Percentiles rank a stretch among this genome's conserved stretches.
These are phyloP conservation scores for Chloris gayana DNA, from an alignment of 176 grass and related monocot genomes.

Conservation along the genomic window DNA sequence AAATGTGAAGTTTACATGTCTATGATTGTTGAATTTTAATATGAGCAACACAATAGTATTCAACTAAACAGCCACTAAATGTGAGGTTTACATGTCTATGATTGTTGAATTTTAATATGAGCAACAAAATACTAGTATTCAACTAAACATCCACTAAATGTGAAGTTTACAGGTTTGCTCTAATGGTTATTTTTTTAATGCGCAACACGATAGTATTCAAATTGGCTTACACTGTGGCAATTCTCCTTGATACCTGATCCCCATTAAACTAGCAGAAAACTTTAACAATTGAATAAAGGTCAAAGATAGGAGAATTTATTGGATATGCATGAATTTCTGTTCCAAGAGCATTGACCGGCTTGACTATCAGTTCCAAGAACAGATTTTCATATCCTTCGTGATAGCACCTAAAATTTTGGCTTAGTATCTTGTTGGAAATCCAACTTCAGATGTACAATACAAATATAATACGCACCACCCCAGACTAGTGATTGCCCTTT, in stretches of 20 bases:
- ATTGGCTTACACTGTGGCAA: neutral
- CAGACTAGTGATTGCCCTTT: neutral
- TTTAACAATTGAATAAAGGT: neutral
- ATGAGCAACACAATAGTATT: too few relatives aligned
- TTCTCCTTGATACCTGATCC: constrained; percentile 1
- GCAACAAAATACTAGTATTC: neutral
- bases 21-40: too few relatives aligned
- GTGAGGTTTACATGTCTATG: neutral
- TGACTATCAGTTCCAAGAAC: constrained; percentile 5
- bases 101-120: neutral
- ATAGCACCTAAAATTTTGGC: neutral
- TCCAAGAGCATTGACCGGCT: constrained; percentile 1
- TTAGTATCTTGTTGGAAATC: neutral
- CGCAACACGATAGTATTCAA: neutral
- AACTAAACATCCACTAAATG: neutral
- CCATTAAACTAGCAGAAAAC: constrained; percentile 20
- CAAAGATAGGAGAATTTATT: neutral
- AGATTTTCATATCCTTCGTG: neutral
- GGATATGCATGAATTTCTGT: neutral
- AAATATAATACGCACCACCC: neutral
- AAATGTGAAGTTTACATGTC: too few relatives aligned
- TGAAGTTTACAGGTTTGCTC: neutral
- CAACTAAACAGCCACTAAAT: neutral
- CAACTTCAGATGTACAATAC: constrained; percentile 17
- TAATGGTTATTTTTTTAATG: neutral